Base-by-base conservation (phyloP, 208 protist genomes). In the Trypanosoma melophagium region DNA sequence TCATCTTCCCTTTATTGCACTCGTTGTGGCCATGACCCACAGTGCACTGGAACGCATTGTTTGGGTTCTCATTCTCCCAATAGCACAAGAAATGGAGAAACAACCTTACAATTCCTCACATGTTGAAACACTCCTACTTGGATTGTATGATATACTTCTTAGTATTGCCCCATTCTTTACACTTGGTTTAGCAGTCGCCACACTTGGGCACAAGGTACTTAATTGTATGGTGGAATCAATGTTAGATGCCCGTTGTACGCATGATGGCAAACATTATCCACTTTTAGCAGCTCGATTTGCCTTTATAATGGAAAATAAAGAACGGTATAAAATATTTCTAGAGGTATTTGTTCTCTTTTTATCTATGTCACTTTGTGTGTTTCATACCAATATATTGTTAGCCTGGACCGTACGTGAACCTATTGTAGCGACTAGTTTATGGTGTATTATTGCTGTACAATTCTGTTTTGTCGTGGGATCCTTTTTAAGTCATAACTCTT, bases 41-140 rank as follows among this genome's bases (percentile, higher is more conserved):
- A 90, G 84, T 57, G 85, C 76, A 5, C 77, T 95, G 59, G 74
- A 92, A 79, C 83, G 83, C 19, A 80, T 95, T 62, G 90, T 93
- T 31, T 95, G 87, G 85, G 80, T 90, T 25, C 76, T 93, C 22
- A 81, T 95, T 41, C 75, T 93, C 54, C 90, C 90, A 19, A 78
- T 93, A 19, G 81, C 81, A 49, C 85, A 91, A 66, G 81, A 91
- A 45, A 91, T 93, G 84, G 85, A 89, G 68, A 73, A 79, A 19
- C 72, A 80, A 21, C 78, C 82, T 0, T 95, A 86, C 71, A 77
- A 83, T 59, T 80, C 67, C 51, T 86, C 80, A 35, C 71, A 64
- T 66, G 60, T 78, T 61, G 72, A 61, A 61, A 91, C 83, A 16
- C 71, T 95, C 40, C 19, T 86, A 28, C 56, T 68, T 28, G 86